Evolutionary conservation across 192 early-diverging fungal species (phyloP).

Genomic region (Coemansia guatemalensis): DNA sequence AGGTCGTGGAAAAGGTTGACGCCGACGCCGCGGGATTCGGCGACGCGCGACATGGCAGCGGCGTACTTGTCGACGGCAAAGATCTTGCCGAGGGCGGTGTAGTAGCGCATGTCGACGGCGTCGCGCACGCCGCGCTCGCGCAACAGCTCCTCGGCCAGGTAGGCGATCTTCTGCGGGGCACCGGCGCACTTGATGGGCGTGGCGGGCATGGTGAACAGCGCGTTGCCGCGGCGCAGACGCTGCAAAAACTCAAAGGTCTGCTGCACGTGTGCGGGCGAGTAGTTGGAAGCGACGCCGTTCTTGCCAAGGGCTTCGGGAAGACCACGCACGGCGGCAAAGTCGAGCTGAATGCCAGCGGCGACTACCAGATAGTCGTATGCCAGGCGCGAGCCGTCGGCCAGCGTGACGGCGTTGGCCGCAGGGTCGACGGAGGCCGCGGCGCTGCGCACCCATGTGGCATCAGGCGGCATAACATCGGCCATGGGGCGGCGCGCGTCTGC

Average conservation of each 20-base stretch:
- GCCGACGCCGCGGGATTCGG: constrained; percentile 64
- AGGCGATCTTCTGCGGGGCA: constrained; percentile 86
- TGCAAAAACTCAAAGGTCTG: constrained; percentile 73
- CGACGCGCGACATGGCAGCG: constrained; percentile 64
- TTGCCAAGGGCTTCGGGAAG: constrained; percentile 72
- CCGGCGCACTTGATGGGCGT: constrained; percentile 90
- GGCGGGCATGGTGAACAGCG: constrained; percentile 85
- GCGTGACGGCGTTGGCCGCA: constrained; percentile 62
- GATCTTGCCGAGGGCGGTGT: constrained; percentile 81
- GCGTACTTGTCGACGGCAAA: constrained; percentile 87
- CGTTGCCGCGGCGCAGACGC: constrained; percentile 56
- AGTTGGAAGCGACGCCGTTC: constrained; percentile 83
- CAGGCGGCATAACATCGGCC: constrained; percentile 66
- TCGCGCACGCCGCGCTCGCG: constrained; percentile 68
- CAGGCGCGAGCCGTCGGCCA: constrained; percentile 65
- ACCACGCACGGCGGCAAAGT: constrained; percentile 78
- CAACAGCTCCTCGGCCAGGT: constrained; percentile 82
- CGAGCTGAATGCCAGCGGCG: constrained; percentile 73
- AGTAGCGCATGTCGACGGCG: constrained; percentile 69
- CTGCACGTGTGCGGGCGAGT: constrained; percentile 69
- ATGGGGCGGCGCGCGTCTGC: constrained; percentile 66
- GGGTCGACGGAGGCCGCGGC: constrained; percentile 71
- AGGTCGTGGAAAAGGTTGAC: constrained; percentile 74
- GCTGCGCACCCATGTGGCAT: constrained; percentile 75
- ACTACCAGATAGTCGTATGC: constrained; percentile 68